Evolutionary conservation across 768 basidiomycete genomes (phyloP).

Genomic region (Leccinum uliginosum): DNA sequence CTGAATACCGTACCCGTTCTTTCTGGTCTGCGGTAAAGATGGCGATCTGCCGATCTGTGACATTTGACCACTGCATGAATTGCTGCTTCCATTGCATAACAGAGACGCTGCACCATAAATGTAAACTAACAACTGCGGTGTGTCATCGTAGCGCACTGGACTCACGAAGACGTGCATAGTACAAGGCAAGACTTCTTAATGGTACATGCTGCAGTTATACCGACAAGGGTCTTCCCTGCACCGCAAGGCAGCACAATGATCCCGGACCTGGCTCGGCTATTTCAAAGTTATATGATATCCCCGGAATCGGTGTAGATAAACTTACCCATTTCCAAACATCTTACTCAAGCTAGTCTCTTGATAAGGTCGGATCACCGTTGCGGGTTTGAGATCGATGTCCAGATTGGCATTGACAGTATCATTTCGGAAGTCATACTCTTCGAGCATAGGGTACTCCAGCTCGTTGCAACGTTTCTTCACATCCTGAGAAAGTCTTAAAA

Average conservation of each 20-base stretch:
- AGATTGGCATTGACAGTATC: slow-evolving; percentile 95
- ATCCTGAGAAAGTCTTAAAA: slow-evolving; percentile 47
- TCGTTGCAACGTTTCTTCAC: slow-evolving; percentile 97
- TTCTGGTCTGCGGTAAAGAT: slow-evolving; percentile 98
- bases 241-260: slow-evolving; percentile 99
- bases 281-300: slow-evolving; percentile 6
- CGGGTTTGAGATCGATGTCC: slow-evolving; percentile 97
- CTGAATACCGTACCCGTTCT: slow-evolving; percentile 64
- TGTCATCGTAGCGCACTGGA: slow-evolving; percentile 12
- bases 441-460: slow-evolving; percentile 95
- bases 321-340: slow-evolving; percentile 99
- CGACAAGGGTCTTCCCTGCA: slow-evolving; percentile 97
- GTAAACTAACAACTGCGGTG: slow-evolving; percentile 3
- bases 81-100: slow-evolving; percentile 99
- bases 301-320: not conserved
- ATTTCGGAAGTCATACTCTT: slow-evolving; percentile 98
- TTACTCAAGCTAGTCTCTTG: slow-evolving; percentile 98
- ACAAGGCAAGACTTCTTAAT: slow-evolving; percentile 99
- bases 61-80: slow-evolving; percentile 98
- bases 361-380: slow-evolving; percentile 95
- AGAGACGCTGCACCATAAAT: slow-evolving; percentile 53
- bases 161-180: slow-evolving; percentile 95
- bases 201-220: slow-evolving; percentile 99
- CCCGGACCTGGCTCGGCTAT: slow-evolving; percentile 91
- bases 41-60: slow-evolving; percentile 93